Base-by-base conservation (phyloP, 768 basidiomycete genomes). In the Boletales sp. region DNA sequence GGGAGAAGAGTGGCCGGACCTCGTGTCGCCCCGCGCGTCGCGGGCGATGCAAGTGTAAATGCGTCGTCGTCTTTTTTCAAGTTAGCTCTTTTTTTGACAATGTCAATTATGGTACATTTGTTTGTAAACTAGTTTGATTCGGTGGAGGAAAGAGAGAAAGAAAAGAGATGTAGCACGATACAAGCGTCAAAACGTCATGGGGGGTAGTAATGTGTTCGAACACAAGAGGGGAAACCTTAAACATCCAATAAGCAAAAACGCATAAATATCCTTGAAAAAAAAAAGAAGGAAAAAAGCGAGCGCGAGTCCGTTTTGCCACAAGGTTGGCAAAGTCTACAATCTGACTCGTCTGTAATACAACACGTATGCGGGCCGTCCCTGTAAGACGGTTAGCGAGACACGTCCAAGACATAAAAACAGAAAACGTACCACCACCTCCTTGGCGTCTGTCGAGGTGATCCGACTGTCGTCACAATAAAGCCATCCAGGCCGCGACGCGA, bases 391-490 rank as follows among this genome's bases (percentile, higher is more conserved):
- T 71, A 56, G 51, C 24, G 32, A 40, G 38, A 15, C 27, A 35
- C 13, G 29, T n/a, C 29, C 10, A 13, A 38, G 7, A 37, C 12
- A 15, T 12, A n/a, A 14, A 40, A 24, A 8, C 17, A 10, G 21
- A 65, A 7, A 11, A 75, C 88, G 57, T 61, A 94, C 91, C 45
- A 92, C 87, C 6, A 97, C 87, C 64, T 94, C 86, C 61, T 81
- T 87, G 42, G 84, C 73, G 45, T 90, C 83, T 27, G 82, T 83
- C 39, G 77, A 62, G 43, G 82, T 82, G 52, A 97, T 78, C 59
- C 87, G 88, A 60, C 93, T 94, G 66, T 98, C 95, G 61, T 97
- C 94, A 64, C 93, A 94, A 61, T 90, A 90, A 64, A 86, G 71
- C 97, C 97, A 99, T 34, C 88, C 84, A 31, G 88, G 86, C 46